A percentile compares a stretch with the other conserved stretches of the same genome.
phyloP scores from a whole-genome alignment of 352 stramenopile genomes.

The Phytophthora podocarpi region DNA sequence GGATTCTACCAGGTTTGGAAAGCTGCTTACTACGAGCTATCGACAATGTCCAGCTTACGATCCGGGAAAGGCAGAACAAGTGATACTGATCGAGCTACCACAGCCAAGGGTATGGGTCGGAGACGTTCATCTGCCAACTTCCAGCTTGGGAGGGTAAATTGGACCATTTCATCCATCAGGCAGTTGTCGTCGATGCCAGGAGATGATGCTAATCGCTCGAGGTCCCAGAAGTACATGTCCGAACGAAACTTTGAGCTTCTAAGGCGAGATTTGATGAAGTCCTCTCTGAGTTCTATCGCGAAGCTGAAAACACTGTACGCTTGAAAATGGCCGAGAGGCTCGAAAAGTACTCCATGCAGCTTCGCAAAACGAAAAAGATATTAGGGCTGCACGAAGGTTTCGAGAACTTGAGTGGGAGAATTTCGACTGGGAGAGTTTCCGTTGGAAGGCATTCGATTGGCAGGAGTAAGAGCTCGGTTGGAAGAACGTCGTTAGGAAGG shows the following conservation, averaged over 20 bases:
- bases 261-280: constrained; percentile 66
- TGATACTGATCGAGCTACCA: constrained; percentile 17
- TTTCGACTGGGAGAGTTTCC: constrained; percentile 19
- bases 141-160: constrained; percentile 34
- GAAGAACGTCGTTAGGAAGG: constrained; percentile 16
- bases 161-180: constrained; percentile 53
- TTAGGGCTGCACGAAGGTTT: constrained; percentile 50
- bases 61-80: constrained; percentile 42
- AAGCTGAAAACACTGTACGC: constrained; percentile 25
- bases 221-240: constrained; percentile 26
- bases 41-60: constrained; percentile 47
- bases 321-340: constrained; percentile 48
- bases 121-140: constrained; percentile 3
- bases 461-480: constrained; percentile 30
- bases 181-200: constrained; percentile 25
- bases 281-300: constrained; percentile 54
- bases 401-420: constrained; percentile 5
- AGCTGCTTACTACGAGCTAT: constrained; percentile 49
- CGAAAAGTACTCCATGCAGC: constrained; percentile 59
- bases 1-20: constrained; percentile 47
- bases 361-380: constrained; percentile 80
- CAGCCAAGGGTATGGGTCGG: neutral
- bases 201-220: constrained; percentile 2
- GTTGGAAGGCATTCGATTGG: neutral
- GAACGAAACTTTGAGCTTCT: constrained; percentile 36